A percentile compares a stretch with the other conserved stretches of the same genome.
Evolutionary conservation across 306 rosid genomes (phyloP).

Genomic region (Phaseolus lunatus): DNA sequence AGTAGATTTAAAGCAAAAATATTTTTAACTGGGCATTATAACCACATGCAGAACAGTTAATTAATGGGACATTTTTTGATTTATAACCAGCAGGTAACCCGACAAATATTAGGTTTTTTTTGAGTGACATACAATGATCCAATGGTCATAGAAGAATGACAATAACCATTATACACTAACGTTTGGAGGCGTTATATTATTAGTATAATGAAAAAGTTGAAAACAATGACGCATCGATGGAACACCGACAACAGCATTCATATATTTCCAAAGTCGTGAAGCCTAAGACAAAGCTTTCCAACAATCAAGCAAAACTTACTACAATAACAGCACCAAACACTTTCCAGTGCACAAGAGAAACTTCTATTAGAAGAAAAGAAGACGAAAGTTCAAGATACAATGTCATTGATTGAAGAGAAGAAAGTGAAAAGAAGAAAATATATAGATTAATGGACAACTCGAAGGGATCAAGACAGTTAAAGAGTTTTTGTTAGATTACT

Average conservation of each 20-base stretch:
- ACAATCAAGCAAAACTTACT: slow-evolving; percentile 3
- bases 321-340: background rate
- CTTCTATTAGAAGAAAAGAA: background rate
- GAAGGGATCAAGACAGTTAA: background rate
- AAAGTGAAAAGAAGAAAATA: background rate
- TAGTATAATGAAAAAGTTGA: background rate
- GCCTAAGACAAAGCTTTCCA: background rate
- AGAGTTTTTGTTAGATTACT: background rate
- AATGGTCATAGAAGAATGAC: background rate
- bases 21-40: background rate
- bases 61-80: background rate
- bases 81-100: background rate
- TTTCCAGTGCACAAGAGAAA: background rate
- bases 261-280: background rate
- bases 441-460: background rate
- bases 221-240: slow-evolving; percentile 15
- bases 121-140: background rate
- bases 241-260: slow-evolving; percentile 28
- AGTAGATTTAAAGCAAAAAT: background rate
- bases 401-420: background rate
- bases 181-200: background rate
- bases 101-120: background rate
- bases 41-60: background rate
- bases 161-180: background rate
- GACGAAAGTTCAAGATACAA: background rate